Base-by-base conservation (phyloP, 805 yeast species). In the Pichia cabralensis region DNA sequence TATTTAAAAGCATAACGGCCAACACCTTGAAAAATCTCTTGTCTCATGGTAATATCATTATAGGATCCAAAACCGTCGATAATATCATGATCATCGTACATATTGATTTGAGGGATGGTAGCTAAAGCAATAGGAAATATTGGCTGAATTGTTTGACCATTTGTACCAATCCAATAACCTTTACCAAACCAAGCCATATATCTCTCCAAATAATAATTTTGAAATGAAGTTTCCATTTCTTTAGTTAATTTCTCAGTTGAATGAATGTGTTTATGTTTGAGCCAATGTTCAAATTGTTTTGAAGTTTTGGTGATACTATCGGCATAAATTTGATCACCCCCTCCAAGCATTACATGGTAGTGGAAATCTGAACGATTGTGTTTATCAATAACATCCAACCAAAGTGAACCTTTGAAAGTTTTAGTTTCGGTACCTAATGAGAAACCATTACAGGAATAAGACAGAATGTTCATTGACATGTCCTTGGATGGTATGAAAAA, bases 1-100 rank as follows among this genome's bases (percentile, higher is more conserved):
- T 80, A 88, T 50, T 76, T 76, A 63, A 74, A 84, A 2, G 97
- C 96, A 10, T 72, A 59, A 40, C 69, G 68, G 8, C 97, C 97
- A 22, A 89, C 69, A 10, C 78, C 72, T 37, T 58, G 53, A 53
- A 89, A 83, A 8, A 83, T 70, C 1, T 74, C 76, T 26, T 75
- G 71, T 3, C 48, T 47, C 95, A 85, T 86, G 22, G 95, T 83
- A 1, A 56, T 37, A 44, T 85, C 81, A 31, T 67, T 65, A 55
- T 89, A 89, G 0, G 95, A 82, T 3, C 97, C 98, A 59, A 75
- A 89, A 3, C 97, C 98, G 53, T 89, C 98, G 45, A 92, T 88
- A 34, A 89, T 83, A 55, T 92, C 97, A 58, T 89, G 98, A 55
- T 89, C 98, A 56, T 89, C 98, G 59, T 64, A 88, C 22, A 89